Evolutionary conservation across 2,329 filamentous ascomycete genomes (phyloP), one percentile per base, ranked within the genome.

Genomic region (Dothideomycetes sp.): DNA sequence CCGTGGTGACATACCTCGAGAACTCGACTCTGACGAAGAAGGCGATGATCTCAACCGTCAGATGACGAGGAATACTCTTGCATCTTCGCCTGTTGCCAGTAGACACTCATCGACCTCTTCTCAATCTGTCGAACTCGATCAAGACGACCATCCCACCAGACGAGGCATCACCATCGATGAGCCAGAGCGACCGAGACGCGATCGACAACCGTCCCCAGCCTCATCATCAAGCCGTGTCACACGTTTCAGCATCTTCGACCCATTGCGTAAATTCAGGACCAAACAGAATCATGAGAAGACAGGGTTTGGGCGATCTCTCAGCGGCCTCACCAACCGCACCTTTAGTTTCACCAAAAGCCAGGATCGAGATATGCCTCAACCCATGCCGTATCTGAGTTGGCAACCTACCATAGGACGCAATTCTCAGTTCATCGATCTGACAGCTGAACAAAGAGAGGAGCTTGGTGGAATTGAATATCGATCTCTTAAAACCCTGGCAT

Each of bases 391-490:
- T 59, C 73, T 98, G 37, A 95, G 86, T 60, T 96, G 86, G 75
- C 81, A 88, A 45, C 86, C 91, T 2, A 98, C 91, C 0, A 75
- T 95, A 40, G 89, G 83, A 17, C 79, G 91, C 47, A 98, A 98
- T 59, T 96, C 89, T 9, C 82, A 84, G 25, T 98, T 96, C 55
- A 73, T 91, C 10, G 85, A 88, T 50, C 63, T 98, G 49, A 84
- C 82, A 0, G 82, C 94, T 50, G 86, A 91, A 48, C 87, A 98
- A 62, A 77, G 91, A 49, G 88, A 98, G 57, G 91, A 98, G 61
- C 67, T 98, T 2, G 91, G 91, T 9, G 91, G 91, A 15, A 94
- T 98, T 48, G 91, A 98, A 60, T 98, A 98, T 56, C 81, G 91
- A 5, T 84, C 89, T 0, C 61, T 98, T 45, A 93, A 94, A 60